Evolutionary conservation across 2,329 filamentous ascomycete species (phyloP), one percentile per base, ranked within the genome.

Genomic region (Sclerotinia nivalis): DNA sequence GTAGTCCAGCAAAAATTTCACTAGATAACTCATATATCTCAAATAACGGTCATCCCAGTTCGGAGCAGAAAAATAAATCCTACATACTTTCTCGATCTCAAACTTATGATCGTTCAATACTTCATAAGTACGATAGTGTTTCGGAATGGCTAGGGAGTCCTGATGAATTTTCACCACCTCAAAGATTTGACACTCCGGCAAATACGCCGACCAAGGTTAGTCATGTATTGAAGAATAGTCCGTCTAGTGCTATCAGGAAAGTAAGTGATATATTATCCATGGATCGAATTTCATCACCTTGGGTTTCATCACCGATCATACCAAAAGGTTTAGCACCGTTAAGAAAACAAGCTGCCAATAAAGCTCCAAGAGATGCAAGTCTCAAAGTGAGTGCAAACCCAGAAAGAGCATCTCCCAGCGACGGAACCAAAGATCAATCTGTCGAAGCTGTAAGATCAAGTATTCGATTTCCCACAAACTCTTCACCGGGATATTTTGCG

Each of bases 81-180:
- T 64, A 64, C 15, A 52, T 64, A 7, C 25, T 64, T 20, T 64
- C 60, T 40, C 45, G n/a, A 3, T 52, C 60, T 25, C 60, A 64
- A 12, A 64, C 47, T 5, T 64, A 64, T 13, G 60, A 64, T 40
- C 60, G 60, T 40, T 52, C 47, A 2, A 40, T 15, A 12, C 2
- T 64, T 20, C 31, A 13, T 4, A 64, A 64, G 31, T 40, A 40
- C 13, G 60, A 40, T 40, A 52, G 31, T 64, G 20, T 64, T 7
- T 64, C 47, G 15, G 60, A 64, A 64, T 64, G 60, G 60, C n/a
- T 64, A n/a, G 60, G 28, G 0, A 64, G 47, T 50, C 60, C 60
- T 6, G 47, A 64, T 25, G 60, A 40, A 10, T 9, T 31, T 37
- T 34, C 45, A n/a, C 60, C 22, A 13, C 45, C 2, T 10, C 60